Percentiles rank a stretch among this genome's conserved stretches.
phyloP scores from a whole-genome alignment of 768 basidiomycete species.

The Boletus sp. region DNA sequence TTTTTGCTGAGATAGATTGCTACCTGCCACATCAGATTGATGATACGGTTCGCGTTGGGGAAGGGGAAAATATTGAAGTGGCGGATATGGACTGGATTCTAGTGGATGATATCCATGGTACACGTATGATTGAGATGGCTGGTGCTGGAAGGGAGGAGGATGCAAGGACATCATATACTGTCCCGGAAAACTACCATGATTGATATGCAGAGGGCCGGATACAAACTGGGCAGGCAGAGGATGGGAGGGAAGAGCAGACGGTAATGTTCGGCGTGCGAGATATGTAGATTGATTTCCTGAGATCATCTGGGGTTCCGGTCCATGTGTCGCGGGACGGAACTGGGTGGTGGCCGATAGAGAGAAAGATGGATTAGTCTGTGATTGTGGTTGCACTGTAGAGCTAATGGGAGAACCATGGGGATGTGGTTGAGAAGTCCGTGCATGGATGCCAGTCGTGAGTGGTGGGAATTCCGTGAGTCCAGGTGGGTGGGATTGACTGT shows the following conservation, averaged over 20 bases:
- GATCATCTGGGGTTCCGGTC: not conserved
- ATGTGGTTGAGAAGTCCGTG: not conserved
- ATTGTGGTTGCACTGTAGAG: not conserved
- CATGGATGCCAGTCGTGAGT: not conserved
- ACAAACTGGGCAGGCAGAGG: conserved; percentile 22
- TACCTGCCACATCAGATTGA: conserved; percentile 34
- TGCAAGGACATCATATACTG: conserved; percentile 50
- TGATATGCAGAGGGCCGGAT: conserved; percentile 32
- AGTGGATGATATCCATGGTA: conserved; percentile 35
- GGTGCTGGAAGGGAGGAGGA: conserved; percentile 28
- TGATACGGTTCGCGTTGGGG: conserved; percentile 37
- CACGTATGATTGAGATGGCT: conserved; percentile 33
- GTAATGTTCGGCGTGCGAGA: not conserved
- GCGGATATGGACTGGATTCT: conserved; percentile 40
- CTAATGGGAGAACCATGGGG: not conserved
- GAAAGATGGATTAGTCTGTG: conserved; percentile 5
- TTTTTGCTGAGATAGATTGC: conserved; percentile 27
- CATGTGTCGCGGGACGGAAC: not conserved
- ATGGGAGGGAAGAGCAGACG: conserved; percentile 24
- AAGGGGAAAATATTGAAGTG: conserved; percentile 42
- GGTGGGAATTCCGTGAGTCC: not conserved
- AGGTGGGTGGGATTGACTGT: not conserved
- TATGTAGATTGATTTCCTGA: not conserved
- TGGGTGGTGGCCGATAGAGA: not conserved
- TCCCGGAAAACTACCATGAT: conserved; percentile 37